A percentile compares a stretch with the other conserved stretches of the same genome.
Evolutionary conservation across 345 rosid species (phyloP).

Genomic region (Ailanthus altissimus): DNA sequence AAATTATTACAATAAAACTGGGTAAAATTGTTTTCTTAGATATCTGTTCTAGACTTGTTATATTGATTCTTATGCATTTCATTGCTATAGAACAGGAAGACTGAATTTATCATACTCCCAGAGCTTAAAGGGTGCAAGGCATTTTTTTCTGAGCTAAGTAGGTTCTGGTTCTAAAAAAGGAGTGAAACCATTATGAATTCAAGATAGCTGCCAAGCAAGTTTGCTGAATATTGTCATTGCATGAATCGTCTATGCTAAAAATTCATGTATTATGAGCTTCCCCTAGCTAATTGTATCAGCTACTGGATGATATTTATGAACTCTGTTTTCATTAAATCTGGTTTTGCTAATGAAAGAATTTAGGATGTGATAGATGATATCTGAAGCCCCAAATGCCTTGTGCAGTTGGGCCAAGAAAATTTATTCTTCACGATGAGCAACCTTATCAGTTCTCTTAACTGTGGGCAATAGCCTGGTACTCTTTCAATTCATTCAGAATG

Average conservation of each 20-base stretch:
- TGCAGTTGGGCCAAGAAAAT: background rate
- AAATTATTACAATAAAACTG: no score
- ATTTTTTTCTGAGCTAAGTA: background rate
- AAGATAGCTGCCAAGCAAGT: background rate
- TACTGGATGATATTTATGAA: background rate
- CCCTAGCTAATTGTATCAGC: background rate
- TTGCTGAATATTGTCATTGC: background rate
- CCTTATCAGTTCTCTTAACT: background rate
- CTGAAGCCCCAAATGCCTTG: background rate
- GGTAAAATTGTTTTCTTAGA: background rate
- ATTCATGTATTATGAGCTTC: background rate
- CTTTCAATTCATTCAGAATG: no score
- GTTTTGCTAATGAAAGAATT: background rate
- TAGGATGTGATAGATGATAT: background rate
- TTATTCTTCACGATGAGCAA: background rate
- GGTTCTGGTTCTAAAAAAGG: background rate
- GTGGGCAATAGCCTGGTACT: background rate
- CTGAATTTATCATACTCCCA: background rate
- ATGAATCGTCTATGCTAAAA: background rate
- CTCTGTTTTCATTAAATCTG: background rate
- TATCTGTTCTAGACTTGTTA: constrained; percentile 2
- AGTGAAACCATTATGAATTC: background rate
- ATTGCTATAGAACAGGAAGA: background rate
- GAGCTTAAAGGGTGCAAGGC: background rate
- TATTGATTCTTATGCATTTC: background rate